phyloP scores from a whole-genome alignment of 495 filamentous ascomycete species.

The Xeromyces bisporus region DNA sequence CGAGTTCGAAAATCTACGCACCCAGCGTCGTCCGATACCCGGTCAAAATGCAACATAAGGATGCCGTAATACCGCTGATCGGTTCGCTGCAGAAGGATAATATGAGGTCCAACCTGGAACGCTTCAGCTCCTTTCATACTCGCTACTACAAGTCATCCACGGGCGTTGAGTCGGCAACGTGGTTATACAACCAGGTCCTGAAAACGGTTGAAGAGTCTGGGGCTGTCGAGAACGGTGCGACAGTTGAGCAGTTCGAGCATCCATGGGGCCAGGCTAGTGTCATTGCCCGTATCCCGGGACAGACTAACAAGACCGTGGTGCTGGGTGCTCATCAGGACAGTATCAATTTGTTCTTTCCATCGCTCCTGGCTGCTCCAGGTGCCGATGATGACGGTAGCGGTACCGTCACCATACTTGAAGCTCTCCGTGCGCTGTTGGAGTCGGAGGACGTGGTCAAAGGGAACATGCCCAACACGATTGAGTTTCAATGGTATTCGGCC shows the following conservation, averaged over 20 bases:
- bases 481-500: conserved; percentile 92
- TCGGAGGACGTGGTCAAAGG: conserved; percentile 34
- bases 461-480: conserved; percentile 57
- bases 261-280: conserved; percentile 80
- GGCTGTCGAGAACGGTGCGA: conserved; percentile 48
- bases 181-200: conserved; percentile 66
- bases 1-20: conserved; percentile 15
- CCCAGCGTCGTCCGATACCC: conserved; percentile 41
- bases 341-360: conserved; percentile 81
- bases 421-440: conserved; percentile 44
- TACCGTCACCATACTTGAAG: conserved; percentile 64
- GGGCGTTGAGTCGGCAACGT: conserved; percentile 75
- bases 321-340: conserved; percentile 66
- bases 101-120: conserved; percentile 62
- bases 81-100: conserved; percentile 52
- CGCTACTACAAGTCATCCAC: conserved; percentile 79
- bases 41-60: conserved; percentile 42
- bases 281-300: conserved; percentile 84
- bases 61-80: conserved; percentile 49
- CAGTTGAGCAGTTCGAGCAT: conserved; percentile 60
- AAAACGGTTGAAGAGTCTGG: conserved; percentile 51
- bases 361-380: conserved; percentile 57
- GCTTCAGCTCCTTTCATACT: conserved; percentile 68
- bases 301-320: conserved; percentile 66
- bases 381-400: conserved; percentile 65